Conservation (phyloP, 2,329 filamentous ascomycete species). For the Stachybotrys echinatus region DNA sequence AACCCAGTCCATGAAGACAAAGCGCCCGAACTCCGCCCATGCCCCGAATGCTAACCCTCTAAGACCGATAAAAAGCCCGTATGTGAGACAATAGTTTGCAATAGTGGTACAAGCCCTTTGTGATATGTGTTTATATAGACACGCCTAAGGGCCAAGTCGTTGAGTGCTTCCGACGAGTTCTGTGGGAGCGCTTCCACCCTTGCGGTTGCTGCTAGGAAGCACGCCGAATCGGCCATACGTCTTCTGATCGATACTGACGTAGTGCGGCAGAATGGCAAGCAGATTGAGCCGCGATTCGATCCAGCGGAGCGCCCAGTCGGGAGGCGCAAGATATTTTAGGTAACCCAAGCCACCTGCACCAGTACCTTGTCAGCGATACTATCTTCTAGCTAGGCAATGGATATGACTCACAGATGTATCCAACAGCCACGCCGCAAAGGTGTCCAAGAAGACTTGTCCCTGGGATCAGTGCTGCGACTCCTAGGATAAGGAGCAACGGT, state of each 20-base stretch:
- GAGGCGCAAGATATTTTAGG: constrained; percentile 82
- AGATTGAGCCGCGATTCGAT: constrained; percentile 85
- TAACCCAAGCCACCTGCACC: constrained; percentile 73
- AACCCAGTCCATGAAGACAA: neutral
- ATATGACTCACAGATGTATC: constrained; percentile 70
- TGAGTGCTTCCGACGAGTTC: constrained; percentile 59
- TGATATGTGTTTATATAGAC: neutral
- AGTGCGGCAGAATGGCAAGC: constrained; percentile 78
- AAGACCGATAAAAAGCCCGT: neutral
- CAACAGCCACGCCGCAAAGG: constrained; percentile 74
- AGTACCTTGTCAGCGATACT: neutral
- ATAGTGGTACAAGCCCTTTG: neutral
- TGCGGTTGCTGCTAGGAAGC: constrained; percentile 54
- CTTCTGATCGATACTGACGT: constrained; percentile 92
- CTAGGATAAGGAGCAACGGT: constrained; percentile 70
- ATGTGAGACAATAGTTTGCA: neutral
- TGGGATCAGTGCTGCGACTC: constrained; percentile 72
- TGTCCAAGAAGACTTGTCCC: constrained; percentile 83
- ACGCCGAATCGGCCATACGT: constrained; percentile 91
- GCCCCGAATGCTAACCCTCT: neutral
- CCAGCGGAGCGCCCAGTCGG: constrained; percentile 82
- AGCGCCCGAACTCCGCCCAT: neutral
- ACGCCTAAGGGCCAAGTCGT: constrained; percentile 57
- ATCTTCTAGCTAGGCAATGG: constrained; percentile 4
- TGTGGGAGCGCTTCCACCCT: constrained; percentile 41